Evolutionary conservation across 805 yeast species (phyloP), one percentile per base, ranked within the genome.

Genomic region (Ogataea populi-albae): DNA sequence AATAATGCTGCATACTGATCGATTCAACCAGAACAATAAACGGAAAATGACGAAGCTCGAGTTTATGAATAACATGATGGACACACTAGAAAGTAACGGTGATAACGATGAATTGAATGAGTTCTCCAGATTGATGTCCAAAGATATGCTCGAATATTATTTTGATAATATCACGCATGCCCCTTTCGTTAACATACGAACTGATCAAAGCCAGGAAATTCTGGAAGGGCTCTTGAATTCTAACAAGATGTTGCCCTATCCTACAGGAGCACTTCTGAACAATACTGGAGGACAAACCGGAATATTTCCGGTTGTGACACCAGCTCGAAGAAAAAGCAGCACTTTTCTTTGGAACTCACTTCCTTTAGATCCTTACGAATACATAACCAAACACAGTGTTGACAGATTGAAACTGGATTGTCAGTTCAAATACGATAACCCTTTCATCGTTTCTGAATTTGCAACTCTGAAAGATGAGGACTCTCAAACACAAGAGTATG

Each of bases 1-100:
- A 26, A 65, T 84, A 30, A 78, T 84, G 69, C 61, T 84, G 21
- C 91, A 84, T 52, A 84, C 93, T 0, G 93, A 83, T 52, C 71
- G 65, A 39, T 84, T 79, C 62, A 84, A 83, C 58, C 69, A 71
- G 14, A 78, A 73, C 53, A 82, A 82, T 58, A 77, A 73, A 48
- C 69, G 64, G 37, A 84, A 84, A 54, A 81, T 84, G 85, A 59
- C 77, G 7, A 78, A 72, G 48, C 56, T 64, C 4, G 88, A 82
- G 43, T 84, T 77, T 50, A 66, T 79, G 11, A 67, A 68, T 27
- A 75, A 57, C 35, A 39, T 58, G 17, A 29, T 41, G 11, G 43
- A 39, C 9, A 49, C 63, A 5, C 36, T 61, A 14, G 47, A 52
- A 30, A 44, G 46, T 39, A 43, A 55, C 25, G 37, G 37, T 7